A percentile compares a stretch with the other conserved stretches of the same genome.
Evolutionary conservation across 108 stramenopile genomes (phyloP).

Genomic region (Chaetoceros tenuissimus): DNA sequence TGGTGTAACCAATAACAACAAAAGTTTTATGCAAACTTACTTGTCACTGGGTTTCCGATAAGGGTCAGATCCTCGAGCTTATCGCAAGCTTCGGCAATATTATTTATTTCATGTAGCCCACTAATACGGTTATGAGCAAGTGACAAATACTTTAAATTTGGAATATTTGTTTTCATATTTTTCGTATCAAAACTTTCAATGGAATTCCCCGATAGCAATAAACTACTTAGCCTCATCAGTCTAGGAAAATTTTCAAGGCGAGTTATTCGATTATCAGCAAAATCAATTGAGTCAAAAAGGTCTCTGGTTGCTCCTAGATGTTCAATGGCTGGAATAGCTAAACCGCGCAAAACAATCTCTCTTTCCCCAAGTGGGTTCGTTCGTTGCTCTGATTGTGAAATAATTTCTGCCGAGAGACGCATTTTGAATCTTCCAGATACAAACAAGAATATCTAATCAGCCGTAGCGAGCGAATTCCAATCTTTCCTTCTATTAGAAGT

Average conservation of each 20-base stretch:
- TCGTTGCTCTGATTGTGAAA: conserved; percentile 71
- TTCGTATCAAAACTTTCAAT: conserved; percentile 49
- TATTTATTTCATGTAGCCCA: conserved; percentile 50
- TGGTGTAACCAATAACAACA: too few species aligned
- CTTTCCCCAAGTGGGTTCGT: conserved; percentile 77
- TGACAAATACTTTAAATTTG: conserved; percentile 43
- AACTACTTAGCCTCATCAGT: conserved; percentile 32
- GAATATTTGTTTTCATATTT: conserved; percentile 49
- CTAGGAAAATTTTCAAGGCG: conserved; percentile 69
- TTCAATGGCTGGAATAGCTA: conserved; percentile 71
- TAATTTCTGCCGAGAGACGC: conserved; percentile 74
- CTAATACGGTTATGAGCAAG: conserved; percentile 55
- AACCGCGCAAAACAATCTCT: conserved; percentile 67
- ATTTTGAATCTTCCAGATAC: too few species aligned
- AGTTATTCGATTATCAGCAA: conserved; percentile 70
- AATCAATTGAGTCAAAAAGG: conserved; percentile 69
- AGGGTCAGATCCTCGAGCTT: conserved; percentile 63
- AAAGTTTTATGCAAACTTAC: conserved; percentile 32
- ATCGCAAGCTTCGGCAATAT: conserved; percentile 56
- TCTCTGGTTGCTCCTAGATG: conserved; percentile 69
- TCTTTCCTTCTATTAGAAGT: too few species aligned
- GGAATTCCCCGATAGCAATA: conserved; percentile 50
- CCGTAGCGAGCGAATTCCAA: too few species aligned
- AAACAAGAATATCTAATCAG: too few species aligned
- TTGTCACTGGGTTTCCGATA: conserved; percentile 68